These are phyloP conservation scores for Salix arbutifolia DNA, from an alignment of 345 rosid genomes.

Conservation along the genomic window DNA sequence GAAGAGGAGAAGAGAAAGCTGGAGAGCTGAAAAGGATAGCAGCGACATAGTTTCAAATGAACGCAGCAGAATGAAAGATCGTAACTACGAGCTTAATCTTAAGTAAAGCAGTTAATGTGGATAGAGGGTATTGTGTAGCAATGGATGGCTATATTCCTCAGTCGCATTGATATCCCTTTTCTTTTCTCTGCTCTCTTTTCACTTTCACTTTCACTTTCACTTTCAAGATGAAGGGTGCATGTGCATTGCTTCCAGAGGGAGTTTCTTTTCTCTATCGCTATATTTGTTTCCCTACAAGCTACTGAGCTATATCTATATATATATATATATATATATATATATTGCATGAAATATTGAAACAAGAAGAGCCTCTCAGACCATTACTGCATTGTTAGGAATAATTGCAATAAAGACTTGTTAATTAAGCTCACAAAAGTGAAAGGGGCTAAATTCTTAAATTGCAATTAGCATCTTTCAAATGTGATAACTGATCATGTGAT, in stretches of 20 bases:
- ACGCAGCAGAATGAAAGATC: not conserved
- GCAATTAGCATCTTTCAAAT: not conserved
- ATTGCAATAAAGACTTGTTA: not conserved
- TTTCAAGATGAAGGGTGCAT: slow-evolving; percentile 34
- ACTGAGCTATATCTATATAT: no score
- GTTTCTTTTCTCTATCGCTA: slow-evolving; percentile 27
- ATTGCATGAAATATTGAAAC: not conserved
- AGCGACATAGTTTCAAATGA: slow-evolving; percentile 23
- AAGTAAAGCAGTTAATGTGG: not conserved
- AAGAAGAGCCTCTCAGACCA: not conserved
- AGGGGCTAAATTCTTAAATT: not conserved
- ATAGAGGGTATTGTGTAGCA: not conserved
- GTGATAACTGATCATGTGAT: slow-evolving; percentile 14
- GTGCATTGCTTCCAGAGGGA: slow-evolving; percentile 55
- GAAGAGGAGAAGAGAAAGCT: slow-evolving; percentile 22
- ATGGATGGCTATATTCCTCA: slow-evolving; percentile 1
- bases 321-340: no score
- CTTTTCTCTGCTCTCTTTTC: slow-evolving; percentile 12
- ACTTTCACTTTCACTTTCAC: slow-evolving; percentile 15
- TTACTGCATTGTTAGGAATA: no score
- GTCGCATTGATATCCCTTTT: not conserved
- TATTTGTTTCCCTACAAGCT: not conserved
- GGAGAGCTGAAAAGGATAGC: slow-evolving; percentile 17
- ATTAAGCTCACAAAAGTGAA: not conserved
- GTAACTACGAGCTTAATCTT: not conserved